Percentiles rank a stretch among this genome's conserved stretches.
Conservation (phyloP, 2,329 filamentous ascomycete species). For the Thelonectria discophora region DNA sequence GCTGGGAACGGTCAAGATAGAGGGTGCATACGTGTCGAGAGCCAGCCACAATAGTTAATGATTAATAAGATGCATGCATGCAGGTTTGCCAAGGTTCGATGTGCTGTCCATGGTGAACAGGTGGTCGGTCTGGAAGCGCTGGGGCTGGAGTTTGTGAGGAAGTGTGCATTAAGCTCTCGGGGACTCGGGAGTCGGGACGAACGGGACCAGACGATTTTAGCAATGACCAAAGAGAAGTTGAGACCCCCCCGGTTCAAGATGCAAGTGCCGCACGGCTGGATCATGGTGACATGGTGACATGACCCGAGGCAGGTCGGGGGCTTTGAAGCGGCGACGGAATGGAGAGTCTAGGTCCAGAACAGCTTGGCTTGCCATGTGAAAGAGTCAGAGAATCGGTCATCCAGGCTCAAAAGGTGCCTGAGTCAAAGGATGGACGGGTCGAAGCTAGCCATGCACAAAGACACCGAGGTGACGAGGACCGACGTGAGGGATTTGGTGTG, state of each 20-base stretch:
- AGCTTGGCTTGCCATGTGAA: background rate
- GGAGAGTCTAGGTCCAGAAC: background rate
- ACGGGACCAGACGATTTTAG: background rate
- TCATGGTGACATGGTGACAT: too few relatives aligned
- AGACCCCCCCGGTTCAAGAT: background rate
- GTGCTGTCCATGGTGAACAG: too few relatives aligned
- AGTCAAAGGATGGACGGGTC: background rate
- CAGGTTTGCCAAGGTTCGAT: background rate
- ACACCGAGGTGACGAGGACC: background rate
- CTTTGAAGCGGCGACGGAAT: background rate
- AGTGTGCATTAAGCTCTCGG: background rate
- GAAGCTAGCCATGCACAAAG: background rate
- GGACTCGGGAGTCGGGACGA: background rate
- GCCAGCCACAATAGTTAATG: constrained; percentile 36
- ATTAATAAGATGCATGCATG: constrained; percentile 38
- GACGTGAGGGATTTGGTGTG: background rate
- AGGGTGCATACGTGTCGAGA: too few relatives aligned
- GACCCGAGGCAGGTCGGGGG: background rate
- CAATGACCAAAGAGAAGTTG: too few relatives aligned
- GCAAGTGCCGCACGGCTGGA: background rate
- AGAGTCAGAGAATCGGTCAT: background rate
- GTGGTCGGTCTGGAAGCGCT: too few relatives aligned
- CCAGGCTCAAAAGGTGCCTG: background rate
- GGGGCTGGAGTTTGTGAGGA: background rate
- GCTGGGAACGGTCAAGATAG: too few relatives aligned